phyloP scores from a whole-genome alignment of 352 stramenopile species.

The Phytophthora sansomeana region DNA sequence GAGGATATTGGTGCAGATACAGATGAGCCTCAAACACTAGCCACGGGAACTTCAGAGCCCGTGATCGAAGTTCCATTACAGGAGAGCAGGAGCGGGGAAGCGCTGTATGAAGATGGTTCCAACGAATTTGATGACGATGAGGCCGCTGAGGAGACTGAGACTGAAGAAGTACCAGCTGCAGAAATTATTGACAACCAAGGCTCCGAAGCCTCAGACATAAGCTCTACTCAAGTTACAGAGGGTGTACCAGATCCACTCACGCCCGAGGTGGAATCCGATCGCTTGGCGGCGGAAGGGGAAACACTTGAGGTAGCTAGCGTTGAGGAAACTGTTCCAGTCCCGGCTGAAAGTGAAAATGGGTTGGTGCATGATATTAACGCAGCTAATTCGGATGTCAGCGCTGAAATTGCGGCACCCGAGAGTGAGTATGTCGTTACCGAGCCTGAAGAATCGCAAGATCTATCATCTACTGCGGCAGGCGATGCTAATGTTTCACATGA shows the following conservation, averaged over 20 bases:
- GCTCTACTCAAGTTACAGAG: background rate
- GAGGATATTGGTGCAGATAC: conserved; percentile 39
- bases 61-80: conserved; percentile 18
- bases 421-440: background rate
- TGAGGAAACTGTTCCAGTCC: conserved; percentile 1
- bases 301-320: conserved; percentile 3
- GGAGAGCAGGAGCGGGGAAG: conserved; percentile 45
- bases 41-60: conserved; percentile 4
- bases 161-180: conserved; percentile 1
- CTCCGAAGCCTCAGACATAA: conserved; percentile 1
- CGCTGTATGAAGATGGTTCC: conserved; percentile 47
- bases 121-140: conserved; percentile 44
- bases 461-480: background rate
- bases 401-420: background rate
- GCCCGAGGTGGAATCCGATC: background rate
- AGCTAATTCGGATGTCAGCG: background rate
- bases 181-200: conserved; percentile 3
- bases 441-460: conserved; percentile 1
- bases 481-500: background rate
- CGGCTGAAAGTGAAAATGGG: background rate
- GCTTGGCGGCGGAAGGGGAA: conserved; percentile 1
- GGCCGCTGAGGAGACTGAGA: conserved; percentile 5
- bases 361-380: background rate
- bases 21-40: conserved; percentile 5
- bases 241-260: conserved; percentile 2